Evolutionary conservation across 2,329 filamentous ascomycete species (phyloP), one percentile per base, ranked within the genome.

Genomic region (Scedosporium boydii): DNA sequence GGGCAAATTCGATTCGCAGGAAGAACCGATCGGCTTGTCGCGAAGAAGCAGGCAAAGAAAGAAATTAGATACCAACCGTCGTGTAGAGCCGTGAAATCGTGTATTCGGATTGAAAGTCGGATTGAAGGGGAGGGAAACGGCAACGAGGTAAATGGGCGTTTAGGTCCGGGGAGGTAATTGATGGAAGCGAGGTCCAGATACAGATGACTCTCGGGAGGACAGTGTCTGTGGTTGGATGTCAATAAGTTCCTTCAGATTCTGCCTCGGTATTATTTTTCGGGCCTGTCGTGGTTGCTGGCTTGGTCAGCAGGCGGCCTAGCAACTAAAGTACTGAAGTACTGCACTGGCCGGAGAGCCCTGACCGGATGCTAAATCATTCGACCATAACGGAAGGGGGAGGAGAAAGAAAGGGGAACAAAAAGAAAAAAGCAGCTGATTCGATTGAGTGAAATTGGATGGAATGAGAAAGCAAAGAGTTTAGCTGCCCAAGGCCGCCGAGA

Each of bases 201-300:
- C 48, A 56, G 21, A 18, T 44, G 60, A 55, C 34, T 27, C 18
- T 18, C 42, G 53, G 51, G 29, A 18, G 10, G 60, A 60, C 18
- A 41, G 34, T 16, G 58, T 46, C 14, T 44, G 18, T 23, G 18
- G 51, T 21, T 26, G 58, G 41, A 21, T 23, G 18, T 26, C 34
- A 16, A 41, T 9, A 21, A 26, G 34, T 44, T 51, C 58, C 34
- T 38, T 44, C n/a, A 38, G 34, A 10, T 46, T 62, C 51, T 62
- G 60, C 60, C 60, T 62, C 60, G 60, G 60, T 55, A 62, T 27
- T 62, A 46, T 56, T 58, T 55, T 42, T 58, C 60, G 60, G 60
- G 51, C 51, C 42, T 44, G 26, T 27, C 51, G 51, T 26, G 51
- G 51, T 23, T 55, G 51, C 23, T 55, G 51, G 51, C 51, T 55